Percentiles rank a stretch among this genome's conserved stretches.
phyloP scores from a whole-genome alignment of 345 rosid genomes.

The Brassica carinata region DNA sequence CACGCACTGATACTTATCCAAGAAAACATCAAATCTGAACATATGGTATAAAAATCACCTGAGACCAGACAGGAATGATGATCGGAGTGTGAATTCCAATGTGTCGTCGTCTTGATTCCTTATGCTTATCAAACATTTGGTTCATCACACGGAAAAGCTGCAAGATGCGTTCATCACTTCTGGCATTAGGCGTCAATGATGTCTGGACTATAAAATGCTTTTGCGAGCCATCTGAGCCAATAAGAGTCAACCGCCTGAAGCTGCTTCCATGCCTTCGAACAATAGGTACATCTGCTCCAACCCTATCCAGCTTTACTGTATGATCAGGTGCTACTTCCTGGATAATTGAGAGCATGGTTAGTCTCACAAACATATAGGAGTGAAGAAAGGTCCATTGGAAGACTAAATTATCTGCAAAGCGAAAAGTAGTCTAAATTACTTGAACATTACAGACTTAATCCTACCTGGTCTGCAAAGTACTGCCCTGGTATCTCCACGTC shows the following conservation, averaged over 20 bases:
- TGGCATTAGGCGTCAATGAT: conserved; percentile 96
- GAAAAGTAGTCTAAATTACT: conserved; percentile 20
- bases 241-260: conserved; percentile 87
- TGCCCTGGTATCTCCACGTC: conserved; percentile 99
- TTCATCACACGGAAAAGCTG: conserved; percentile 97
- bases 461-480: conserved; percentile 94
- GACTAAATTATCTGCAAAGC: neutral
- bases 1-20: conserved; percentile 2
- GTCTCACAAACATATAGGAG: conserved; percentile 10
- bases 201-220: conserved; percentile 96
- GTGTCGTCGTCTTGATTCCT: conserved; percentile 91
- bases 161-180: conserved; percentile 93
- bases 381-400: neutral
- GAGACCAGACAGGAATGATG: conserved; percentile 99
- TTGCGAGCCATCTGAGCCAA: conserved; percentile 97
- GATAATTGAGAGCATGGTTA: conserved; percentile 21
- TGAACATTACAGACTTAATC: neutral
- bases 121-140: conserved; percentile 98
- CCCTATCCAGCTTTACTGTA: conserved; percentile 83
- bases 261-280: conserved; percentile 99
- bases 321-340: conserved; percentile 96
- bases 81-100: conserved; percentile 89
- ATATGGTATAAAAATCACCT: conserved; percentile 41
- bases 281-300: conserved; percentile 94
- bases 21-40: neutral